Conservation (phyloP, 2,329 filamentous ascomycete species). For the Chaetomium globosum region DNA sequence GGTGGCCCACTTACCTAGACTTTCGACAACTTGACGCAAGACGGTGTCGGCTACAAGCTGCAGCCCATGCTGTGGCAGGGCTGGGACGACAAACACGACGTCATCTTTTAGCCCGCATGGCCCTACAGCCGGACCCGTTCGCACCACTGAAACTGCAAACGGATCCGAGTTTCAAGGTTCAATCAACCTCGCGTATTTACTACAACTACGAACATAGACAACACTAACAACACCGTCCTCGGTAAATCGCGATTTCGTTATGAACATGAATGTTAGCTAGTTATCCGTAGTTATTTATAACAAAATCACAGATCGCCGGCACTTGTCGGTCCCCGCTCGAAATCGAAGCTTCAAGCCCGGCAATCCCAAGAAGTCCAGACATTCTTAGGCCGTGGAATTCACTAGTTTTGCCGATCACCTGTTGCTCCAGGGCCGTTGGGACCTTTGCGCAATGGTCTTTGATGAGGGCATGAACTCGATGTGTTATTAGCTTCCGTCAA, state of each 20-base stretch:
- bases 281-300: neutral
- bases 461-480: neutral
- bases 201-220: neutral
- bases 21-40: too few relatives aligned
- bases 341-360: conserved; percentile 17
- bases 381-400: conserved; percentile 1
- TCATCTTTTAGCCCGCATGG: neutral
- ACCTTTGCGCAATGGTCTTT: neutral
- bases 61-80: conserved; percentile 6
- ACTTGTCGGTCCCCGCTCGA: conserved; percentile 2
- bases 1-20: neutral
- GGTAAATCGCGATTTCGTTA: neutral
- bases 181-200: neutral
- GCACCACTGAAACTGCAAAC: conserved; percentile 8
- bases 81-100: neutral
- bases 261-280: neutral
- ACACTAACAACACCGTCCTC: neutral
- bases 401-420: conserved; percentile 6
- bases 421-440: neutral
- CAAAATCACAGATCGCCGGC: neutral
- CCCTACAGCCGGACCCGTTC: neutral
- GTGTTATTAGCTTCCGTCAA: neutral
- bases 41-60: neutral
- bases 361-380: conserved; percentile 13
- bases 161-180: neutral